phyloP scores from a whole-genome alignment of 768 basidiomycete genomes.

The Auricularia sp. region DNA sequence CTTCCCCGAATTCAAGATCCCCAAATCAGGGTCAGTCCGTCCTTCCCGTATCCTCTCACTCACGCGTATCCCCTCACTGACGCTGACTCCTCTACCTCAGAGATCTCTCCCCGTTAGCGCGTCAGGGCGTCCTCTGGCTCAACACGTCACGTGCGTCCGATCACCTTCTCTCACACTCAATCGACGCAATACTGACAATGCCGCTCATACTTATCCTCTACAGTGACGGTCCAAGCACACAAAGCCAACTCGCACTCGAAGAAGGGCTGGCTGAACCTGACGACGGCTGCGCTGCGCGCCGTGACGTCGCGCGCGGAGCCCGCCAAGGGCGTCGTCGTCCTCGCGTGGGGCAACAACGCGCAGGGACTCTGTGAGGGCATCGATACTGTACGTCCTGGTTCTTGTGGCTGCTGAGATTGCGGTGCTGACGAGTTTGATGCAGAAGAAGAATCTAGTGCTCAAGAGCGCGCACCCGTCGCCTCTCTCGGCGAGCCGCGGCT shows the following conservation, averaged over 20 bases:
- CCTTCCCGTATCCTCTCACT: not conserved
- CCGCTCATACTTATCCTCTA: too few species aligned
- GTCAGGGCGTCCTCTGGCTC: slow-evolving; percentile 79
- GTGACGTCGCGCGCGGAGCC: slow-evolving; percentile 40
- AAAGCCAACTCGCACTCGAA: slow-evolving; percentile 72
- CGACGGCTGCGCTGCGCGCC: slow-evolving; percentile 31
- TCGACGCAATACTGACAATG: too few species aligned
- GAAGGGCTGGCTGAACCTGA: slow-evolving; percentile 88
- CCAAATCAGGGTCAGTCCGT: slow-evolving; percentile 6
- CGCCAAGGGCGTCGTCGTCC: slow-evolving; percentile 58
- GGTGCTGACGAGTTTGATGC: not conserved
- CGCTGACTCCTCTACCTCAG: slow-evolving; percentile 13
- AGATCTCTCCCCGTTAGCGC: slow-evolving; percentile 73
- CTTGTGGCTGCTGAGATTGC: not conserved
- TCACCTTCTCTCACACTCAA: not conserved
- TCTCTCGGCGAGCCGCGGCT: slow-evolving; percentile 67
- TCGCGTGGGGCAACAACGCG: slow-evolving; percentile 88
- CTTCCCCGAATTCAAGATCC: slow-evolving; percentile 5
- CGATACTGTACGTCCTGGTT: slow-evolving; percentile 44
- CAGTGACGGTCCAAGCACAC: slow-evolving; percentile 66
- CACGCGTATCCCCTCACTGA: not conserved
- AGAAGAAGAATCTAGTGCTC: slow-evolving; percentile 76
- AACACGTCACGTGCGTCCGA: slow-evolving; percentile 51
- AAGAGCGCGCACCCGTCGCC: slow-evolving; percentile 83
- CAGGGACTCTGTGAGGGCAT: slow-evolving; percentile 71